phyloP scores from a whole-genome alignment of 768 basidiomycete genomes.

The Lentinus tigrinus region DNA sequence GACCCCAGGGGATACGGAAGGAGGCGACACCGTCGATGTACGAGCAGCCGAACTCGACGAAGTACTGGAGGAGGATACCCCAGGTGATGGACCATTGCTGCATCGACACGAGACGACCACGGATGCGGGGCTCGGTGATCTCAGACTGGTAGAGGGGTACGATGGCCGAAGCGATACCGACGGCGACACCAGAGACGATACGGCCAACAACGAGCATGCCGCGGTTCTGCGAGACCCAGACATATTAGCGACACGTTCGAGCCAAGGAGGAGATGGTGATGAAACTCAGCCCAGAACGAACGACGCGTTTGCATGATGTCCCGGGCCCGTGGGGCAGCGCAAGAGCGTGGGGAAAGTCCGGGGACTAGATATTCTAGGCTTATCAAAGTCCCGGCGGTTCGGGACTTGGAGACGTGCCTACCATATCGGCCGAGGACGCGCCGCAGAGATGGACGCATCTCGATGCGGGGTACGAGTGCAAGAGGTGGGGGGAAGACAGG shows the following conservation, averaged over 20 bases:
- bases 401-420: too few relatives aligned
- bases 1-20: conserved; percentile 79
- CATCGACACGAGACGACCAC: conserved; percentile 72
- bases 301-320: too few relatives aligned
- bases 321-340: neutral
- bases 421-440: too few relatives aligned
- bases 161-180: conserved; percentile 63
- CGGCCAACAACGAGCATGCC: conserved; percentile 62
- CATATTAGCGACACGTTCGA: neutral
- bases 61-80: conserved; percentile 77
- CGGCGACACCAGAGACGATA: conserved; percentile 65
- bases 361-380: too few relatives aligned
- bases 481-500: too few relatives aligned
- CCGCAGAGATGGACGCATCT: neutral
- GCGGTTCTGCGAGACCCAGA: conserved; percentile 44
- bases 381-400: too few relatives aligned
- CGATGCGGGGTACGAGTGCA: too few relatives aligned
- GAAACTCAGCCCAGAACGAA: neutral
- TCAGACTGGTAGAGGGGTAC: conserved; percentile 78
- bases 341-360: too few relatives aligned
- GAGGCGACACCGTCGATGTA: conserved; percentile 69
- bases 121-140: conserved; percentile 68
- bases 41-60: conserved; percentile 73
- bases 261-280: neutral
- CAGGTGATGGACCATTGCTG: conserved; percentile 80